These are phyloP conservation scores for Galerina marginata DNA, from an alignment of 768 basidiomycete genomes.

Conservation along the genomic window DNA sequence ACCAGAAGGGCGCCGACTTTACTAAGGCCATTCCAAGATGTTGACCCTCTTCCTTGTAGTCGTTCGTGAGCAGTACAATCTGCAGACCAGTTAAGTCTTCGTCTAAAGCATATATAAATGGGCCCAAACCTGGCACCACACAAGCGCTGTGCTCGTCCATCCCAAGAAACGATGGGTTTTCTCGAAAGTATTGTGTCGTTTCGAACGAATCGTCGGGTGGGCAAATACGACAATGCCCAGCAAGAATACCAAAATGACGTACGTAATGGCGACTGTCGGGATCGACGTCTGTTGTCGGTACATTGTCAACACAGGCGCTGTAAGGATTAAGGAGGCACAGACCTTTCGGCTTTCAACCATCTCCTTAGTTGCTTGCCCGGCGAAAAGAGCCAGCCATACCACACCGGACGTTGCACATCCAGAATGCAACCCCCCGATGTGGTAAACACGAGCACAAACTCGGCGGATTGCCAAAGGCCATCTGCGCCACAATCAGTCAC, in stretches of 20 bases:
- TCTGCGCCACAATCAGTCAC: constrained; percentile 30
- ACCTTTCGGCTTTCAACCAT: constrained; percentile 42
- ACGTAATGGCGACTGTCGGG: constrained; percentile 55
- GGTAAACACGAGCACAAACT: constrained; percentile 60
- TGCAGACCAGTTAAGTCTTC: constrained; percentile 19
- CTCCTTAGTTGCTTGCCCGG: constrained; percentile 57
- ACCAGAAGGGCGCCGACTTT: constrained; percentile 57
- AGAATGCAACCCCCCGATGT: constrained; percentile 65
- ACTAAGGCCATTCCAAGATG: constrained; percentile 49
- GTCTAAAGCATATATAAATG: not conserved
- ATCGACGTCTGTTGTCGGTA: constrained; percentile 40
- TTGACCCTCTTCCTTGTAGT: constrained; percentile 45
- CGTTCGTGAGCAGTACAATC: constrained; percentile 58
- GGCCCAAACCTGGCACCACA: constrained; percentile 57
- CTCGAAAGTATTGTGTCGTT: constrained; percentile 60
- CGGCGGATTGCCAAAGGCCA: constrained; percentile 62
- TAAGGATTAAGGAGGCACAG: constrained; percentile 6
- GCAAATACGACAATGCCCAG: constrained; percentile 57
- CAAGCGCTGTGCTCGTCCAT: constrained; percentile 56
- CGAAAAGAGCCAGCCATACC: constrained; percentile 57
- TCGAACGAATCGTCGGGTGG: constrained; percentile 51
- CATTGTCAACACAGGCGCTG: not conserved
- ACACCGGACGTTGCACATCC: constrained; percentile 61
- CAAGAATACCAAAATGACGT: constrained; percentile 53
- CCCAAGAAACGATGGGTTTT: constrained; percentile 60